Base-by-base conservation (phyloP, 805 yeast genomes). In the Suhomyces canberraensis region DNA sequence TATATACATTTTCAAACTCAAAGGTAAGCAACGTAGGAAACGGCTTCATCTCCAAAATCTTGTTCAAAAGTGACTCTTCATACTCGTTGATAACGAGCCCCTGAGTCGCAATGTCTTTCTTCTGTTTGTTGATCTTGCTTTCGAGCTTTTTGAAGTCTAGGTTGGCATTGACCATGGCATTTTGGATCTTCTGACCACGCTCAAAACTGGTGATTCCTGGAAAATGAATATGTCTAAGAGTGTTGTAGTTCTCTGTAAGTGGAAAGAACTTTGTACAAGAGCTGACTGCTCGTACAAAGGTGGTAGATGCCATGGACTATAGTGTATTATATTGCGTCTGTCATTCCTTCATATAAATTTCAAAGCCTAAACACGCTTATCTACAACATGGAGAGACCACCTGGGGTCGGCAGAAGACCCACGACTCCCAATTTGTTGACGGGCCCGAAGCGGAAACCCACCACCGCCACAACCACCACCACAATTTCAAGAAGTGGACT, bases 1-100 rank as follows among this genome's bases (percentile, higher is more conserved):
- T 91, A 54, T 87, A 89, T 0, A 89, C 88, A 3, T 89, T 87
- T 14, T 78, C 70, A 63, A 93, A 85, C 54, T 93, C 90, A 63
- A 88, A 89, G 1, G 95, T 83, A 11, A 91, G 63, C 4, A 90
- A 58, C 0, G 81, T 72, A 0, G 96, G 91, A 22, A 65, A 61
- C 2, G 87, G 84, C 44, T 75, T 73, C 70, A 60, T 51, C 6
- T 44, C 45, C n/a, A 69, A 31, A 15, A 76, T 69, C 33, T 67
- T 69, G 11, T 63, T 55, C 19, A 79, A 41, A 16, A 78, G 53
- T 11, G 53, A 64, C 30, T 64, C 59, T 44, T 78, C 84, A 41
- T 70, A 68, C 4, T 71, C 73, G 36, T 69, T 69, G 26, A 78
- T 53, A 2, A 58, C 54, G 25, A 61, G 51, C 11, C 71, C 71